Base-by-base conservation (phyloP, 1,139 yeast species). In the Hyphopichia khmerensis region DNA sequence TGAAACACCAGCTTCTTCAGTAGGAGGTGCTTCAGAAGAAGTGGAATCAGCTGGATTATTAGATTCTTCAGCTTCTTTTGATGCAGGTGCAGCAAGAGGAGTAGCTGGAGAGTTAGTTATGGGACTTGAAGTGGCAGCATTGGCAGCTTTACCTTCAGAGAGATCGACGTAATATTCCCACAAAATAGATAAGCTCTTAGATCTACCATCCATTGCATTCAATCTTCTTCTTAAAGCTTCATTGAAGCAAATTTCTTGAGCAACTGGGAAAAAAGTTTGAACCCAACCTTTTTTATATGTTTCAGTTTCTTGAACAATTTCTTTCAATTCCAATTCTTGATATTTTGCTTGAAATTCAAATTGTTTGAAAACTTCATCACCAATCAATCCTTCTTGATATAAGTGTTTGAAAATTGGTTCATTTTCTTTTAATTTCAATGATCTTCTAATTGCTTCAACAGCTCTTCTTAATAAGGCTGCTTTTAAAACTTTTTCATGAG, bases 191-290 rank as follows among this genome's bases (percentile, higher is more conserved):
- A 80, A 69, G 18, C 67, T 67, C 42, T 71, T 66, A 39, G 72
- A 69, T 55, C 89, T 76, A 31, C 68, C 74, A 16, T 77, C 82
- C 55, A 87, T 75, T n/a, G 89, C 79, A 32, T 65, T 64, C 44
- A 89, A 70, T 57, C 97, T 82, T 69, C 95, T 80, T 65, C 95
- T 79, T 43, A 93, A 72, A 0, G 96, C 96, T 64, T 87, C 95
- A 60, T 91, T 91, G 65, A 89, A 87, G 50, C 96, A 88, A 39
- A 93, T 84, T 58, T 93, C 98, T 56, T 86, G 93, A 30, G 93
- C 87, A 16, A 86, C 79, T 11, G 86, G 85, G 59, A 90, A 86
- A 55, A 89, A 80, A 41, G 77, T 68, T 51, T 80, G 85, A 7
- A 84, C 79, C 96, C 97, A 91, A 23, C 89, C 95, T 40, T 81